phyloP scores from a whole-genome alignment of 495 filamentous ascomycete genomes.

The Hyaloscypha hepaticicola region DNA sequence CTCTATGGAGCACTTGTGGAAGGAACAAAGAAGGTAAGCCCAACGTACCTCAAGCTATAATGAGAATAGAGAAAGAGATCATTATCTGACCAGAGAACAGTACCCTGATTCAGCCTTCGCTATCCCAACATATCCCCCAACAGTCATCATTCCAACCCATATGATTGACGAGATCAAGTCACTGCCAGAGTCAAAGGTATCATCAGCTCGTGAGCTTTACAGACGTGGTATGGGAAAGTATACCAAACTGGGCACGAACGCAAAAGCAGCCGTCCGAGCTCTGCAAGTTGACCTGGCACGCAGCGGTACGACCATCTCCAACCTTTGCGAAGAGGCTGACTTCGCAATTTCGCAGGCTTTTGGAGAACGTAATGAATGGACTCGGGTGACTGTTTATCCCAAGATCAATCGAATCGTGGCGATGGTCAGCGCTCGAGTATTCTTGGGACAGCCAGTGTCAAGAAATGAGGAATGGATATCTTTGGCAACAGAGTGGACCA shows the following conservation, averaged over 20 bases:
- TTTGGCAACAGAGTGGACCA: slow-evolving; percentile 55
- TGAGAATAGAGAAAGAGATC: too few relatives aligned
- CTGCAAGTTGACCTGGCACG: slow-evolving; percentile 22
- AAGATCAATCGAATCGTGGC: slow-evolving; percentile 50
- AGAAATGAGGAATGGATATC: slow-evolving; percentile 57
- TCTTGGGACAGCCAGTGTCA: slow-evolving; percentile 53
- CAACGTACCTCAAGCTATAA: too few relatives aligned
- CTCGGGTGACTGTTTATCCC: slow-evolving; percentile 37
- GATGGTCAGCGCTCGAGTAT: slow-evolving; percentile 56
- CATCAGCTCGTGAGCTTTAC: background rate
- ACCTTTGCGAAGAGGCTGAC: too few relatives aligned
- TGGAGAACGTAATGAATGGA: slow-evolving; percentile 38
- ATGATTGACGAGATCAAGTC: slow-evolving; percentile 16
- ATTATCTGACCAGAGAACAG: background rate
- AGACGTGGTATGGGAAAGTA: slow-evolving; percentile 7
- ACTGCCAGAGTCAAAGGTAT: slow-evolving; percentile 5
- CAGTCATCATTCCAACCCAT: slow-evolving; percentile 17
- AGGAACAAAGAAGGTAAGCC: too few relatives aligned
- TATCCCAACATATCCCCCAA: slow-evolving; percentile 6
- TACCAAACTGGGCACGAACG: slow-evolving; percentile 20
- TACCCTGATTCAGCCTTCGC: slow-evolving; percentile 20
- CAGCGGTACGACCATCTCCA: slow-evolving; percentile 8
- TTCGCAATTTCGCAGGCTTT: slow-evolving; percentile 16
- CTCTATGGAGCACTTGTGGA: too few relatives aligned
- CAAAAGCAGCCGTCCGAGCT: slow-evolving; percentile 4